Base-by-base conservation (phyloP, 306 rosid species). In the Geum urbanum region DNA sequence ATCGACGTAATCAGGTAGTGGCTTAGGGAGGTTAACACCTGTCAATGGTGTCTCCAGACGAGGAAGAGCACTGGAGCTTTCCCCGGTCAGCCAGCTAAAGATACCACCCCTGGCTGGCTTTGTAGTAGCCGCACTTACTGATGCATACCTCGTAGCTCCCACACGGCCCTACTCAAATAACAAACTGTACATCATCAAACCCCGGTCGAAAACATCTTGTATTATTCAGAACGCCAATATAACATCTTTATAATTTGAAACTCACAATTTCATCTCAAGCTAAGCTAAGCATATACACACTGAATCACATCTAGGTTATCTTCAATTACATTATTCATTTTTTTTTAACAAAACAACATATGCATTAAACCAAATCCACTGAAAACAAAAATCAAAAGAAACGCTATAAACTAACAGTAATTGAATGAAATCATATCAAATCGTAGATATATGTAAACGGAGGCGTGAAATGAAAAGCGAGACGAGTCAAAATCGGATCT, bases 81-180 rank as follows among this genome's bases (percentile, higher is more conserved):
- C 92, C 70, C 95, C 97, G 0, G 84, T 86, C 59, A 92, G 86
- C 96, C 96, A 92, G 80, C 90, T 80, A 73, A 87, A 89, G 75
- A 89, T 76, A 20, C 96, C 95, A 24, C 88, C 84, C 0, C 86
- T 77, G 9, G 96, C 62, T 49, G 82, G 71, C 70, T 73, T 80
- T 53, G 90, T 64, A 52, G 90, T 86, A 63, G 85, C 90, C 4
- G 84, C 91, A 20, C 78, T 73, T 8, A 90, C 82, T 22, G 92
- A 83, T 19, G 86, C 82, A 78, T 71, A 79, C 88, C 98, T 83
- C 37, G 82, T 54, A 16, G 84, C 73, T 61, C 88, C 72, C 56
- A 75, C 89, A 79, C 67, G 84, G 79, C 86, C 86, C 97, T 91
- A 77, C 49, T 66, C 69, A 72, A 53, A 73, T 18, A 47, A 40